Evolutionary conservation across 352 stramenopile species (phyloP), one percentile per base, ranked within the genome.

Genomic region (Aphanomyces astaci): DNA sequence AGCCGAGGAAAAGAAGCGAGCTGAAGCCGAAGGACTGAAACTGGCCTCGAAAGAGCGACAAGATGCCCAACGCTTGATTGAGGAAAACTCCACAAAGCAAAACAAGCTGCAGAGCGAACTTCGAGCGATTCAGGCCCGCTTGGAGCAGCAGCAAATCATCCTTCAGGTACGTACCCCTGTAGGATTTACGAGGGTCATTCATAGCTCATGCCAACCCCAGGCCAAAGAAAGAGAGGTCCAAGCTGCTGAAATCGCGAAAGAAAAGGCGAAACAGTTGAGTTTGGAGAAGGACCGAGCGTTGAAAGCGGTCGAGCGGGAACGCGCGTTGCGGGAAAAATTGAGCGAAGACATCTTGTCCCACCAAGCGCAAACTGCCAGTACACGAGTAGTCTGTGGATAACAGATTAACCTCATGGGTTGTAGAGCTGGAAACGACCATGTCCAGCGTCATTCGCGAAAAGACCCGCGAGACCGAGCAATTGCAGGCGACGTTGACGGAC

Each of bases 101-200:
- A 24, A 11, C 19, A 17, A 45, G 17, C 15, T 68, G 31, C 43
- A 68, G 32, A 24, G 22, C n/a, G 40, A 68, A 27, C 25, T 68
- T 3, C 11, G 33, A 3, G 46, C 62, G 13, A 68, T 81, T 65
- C 80, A 73, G 62, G 53, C 71, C 33, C 73, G 76, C 2, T 72
- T 94, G 13, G 78, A 90, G 39, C 90, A 86, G 36, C 82, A 92
- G 57, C 62, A 94, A 91, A 54, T 70, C 80, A 53, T 73, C 90
- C 9, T 92, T 89, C 64, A 62, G 76, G 82, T 90, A 60, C 2
- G n/a, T n/a, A n/a, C n/a, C n/a, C n/a, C n/a, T n/a, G n/a, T n/a
- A n/a, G n/a, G n/a, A n/a, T n/a, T n/a, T n/a, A n/a, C n/a, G n/a
- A n/a, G n/a, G n/a, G n/a, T n/a, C n/a, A n/a, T n/a, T n/a, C n/a